Percentiles rank a stretch among this genome's conserved stretches.
Evolutionary conservation across 1,284 basidiomycete species (phyloP).

Genomic region (Fomitopsis betulina): DNA sequence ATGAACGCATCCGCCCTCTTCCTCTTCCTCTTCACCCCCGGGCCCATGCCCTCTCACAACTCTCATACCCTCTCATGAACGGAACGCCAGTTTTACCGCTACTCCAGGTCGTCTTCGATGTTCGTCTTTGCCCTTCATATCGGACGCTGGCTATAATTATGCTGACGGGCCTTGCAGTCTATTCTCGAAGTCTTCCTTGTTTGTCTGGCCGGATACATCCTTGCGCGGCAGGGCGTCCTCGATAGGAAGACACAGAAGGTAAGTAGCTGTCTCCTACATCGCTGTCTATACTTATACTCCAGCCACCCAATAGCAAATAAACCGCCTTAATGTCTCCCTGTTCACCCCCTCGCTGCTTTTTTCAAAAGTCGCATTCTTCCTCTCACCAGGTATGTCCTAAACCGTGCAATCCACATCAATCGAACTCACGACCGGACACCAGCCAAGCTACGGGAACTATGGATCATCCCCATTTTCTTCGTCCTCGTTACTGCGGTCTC

Average conservation of each 20-base stretch:
- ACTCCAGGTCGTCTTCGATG: conserved; percentile 50
- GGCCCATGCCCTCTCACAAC: background rate
- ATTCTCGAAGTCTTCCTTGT: conserved; percentile 88
- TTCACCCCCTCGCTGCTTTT: conserved; percentile 93
- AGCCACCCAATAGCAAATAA: conserved; percentile 55
- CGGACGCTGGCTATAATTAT: background rate
- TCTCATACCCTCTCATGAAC: conserved; percentile 3
- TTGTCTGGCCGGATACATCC: conserved; percentile 82
- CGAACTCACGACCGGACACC: background rate
- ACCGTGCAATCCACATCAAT: background rate
- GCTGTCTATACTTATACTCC: background rate
- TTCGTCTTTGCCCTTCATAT: conserved; percentile 23
- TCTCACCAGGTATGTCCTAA: conserved; percentile 53
- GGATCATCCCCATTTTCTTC: conserved; percentile 87
- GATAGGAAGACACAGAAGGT: conserved; percentile 90
- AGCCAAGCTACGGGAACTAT: conserved; percentile 83
- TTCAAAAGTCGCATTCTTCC: conserved; percentile 87
- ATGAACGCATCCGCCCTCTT: conserved; percentile 6
- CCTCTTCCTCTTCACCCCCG: background rate
- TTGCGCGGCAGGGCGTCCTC: conserved; percentile 76
- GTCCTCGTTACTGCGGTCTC: conserved; percentile 66
- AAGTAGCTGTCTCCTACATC: conserved; percentile 12
- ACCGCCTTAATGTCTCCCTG: conserved; percentile 78
- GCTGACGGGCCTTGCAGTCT: conserved; percentile 46
- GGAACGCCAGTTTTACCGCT: conserved; percentile 33